Base-by-base conservation (phyloP, 139 green algal genomes). In the Chlamydomonas incerta region DNA sequence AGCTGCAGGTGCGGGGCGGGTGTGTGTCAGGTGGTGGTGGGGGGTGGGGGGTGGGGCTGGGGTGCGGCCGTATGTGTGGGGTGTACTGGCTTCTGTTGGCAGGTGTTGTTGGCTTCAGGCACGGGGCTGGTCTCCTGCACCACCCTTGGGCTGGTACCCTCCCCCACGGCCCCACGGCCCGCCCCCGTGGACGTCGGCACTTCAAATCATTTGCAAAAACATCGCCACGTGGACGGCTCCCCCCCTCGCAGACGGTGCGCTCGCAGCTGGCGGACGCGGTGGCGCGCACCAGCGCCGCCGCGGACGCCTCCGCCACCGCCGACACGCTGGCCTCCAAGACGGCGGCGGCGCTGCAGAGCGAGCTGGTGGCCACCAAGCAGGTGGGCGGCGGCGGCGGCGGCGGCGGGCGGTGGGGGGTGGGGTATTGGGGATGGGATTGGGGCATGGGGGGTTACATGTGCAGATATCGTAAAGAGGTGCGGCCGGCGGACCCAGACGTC, bases 291-390 rank as follows among this genome's bases (percentile, higher is more conserved):
- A 41, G 28, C 67, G 79, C 79, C 26, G 79, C n/a, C 13, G 79
- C 50, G 29, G 66, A 85, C 79, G 79, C 79, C 47, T 50, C 47
- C 65, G 79, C 47, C 31, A 57, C 41, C 14, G 79, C 66, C 15
- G 79, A 85, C 65, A 55, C 9, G n/a, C 79, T 68, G 47, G 79
- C 79, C n/a, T 46, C 31, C 14, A 66, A 66, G 50, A 85, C 79
- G n/a, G 31, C 33, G n/a, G 21, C 26, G 11, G 79, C 79, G n/a
- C 37, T 85, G 65, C 65, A 67, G 21, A 21, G 13, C 21, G 79
- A 85, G 79, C 79, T 85, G 79, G 9, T 23, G 33, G n/a, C 67
- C 9, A 85, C 79, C 13, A 85, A 85, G 79, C 65, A 85, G 79
- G 79, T 75, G 20, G 35, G 41, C 8, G 41, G 8, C 8, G 41